Evolutionary conservation across 2,329 filamentous ascomycete genomes (phyloP), one percentile per base, ranked within the genome.

Genomic region (Leptographium galeiforme): DNA sequence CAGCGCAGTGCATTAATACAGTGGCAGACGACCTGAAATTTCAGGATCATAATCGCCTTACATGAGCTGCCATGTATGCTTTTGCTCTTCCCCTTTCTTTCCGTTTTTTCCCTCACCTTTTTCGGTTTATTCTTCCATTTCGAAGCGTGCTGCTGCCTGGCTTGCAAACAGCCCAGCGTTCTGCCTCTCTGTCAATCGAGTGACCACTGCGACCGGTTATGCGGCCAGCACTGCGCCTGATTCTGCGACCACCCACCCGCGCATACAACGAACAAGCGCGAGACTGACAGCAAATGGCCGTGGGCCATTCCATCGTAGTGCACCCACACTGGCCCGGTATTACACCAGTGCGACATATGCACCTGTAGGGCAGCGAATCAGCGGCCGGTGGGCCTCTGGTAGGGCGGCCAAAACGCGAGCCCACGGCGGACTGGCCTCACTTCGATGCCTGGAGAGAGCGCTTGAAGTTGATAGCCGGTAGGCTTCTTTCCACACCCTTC

Each of bases 221-320:
- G 56, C 56, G 56, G 44, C 56, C 56, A 47, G 19, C 40, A 51
- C 53, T 57, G 55, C 55, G 55, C 55, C 55, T 51, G 51, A 19
- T 36, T 51, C 18, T 41, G n/a, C 19, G 12, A 14, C 14, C 4
- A 8, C 18, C 13, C 33, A 30, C 34, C 34, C 33, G n/a, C 13
- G 2, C 43, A 30, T 6, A 40, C 33, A 8, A 13, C 34, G 19
- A 19, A 44, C 47, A 49, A 53, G 47, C 52, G 46, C 52, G 30
- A 53, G 45, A 53, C n/a, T 32, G 32, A 33, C 47, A 5, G 16
- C 18, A 8, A 13, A 8, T 36, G 45, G 45, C 1, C 6, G 41
- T 8, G 34, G 4, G 34, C 8, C 34, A 13, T 13, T 25, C 25
- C 25, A 25, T 25, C 25, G 25, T 25, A 25, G 25, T 25, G 25